Conservation (phyloP, 2,329 filamentous ascomycete genomes). For the Lecanicillium sp. region DNA sequence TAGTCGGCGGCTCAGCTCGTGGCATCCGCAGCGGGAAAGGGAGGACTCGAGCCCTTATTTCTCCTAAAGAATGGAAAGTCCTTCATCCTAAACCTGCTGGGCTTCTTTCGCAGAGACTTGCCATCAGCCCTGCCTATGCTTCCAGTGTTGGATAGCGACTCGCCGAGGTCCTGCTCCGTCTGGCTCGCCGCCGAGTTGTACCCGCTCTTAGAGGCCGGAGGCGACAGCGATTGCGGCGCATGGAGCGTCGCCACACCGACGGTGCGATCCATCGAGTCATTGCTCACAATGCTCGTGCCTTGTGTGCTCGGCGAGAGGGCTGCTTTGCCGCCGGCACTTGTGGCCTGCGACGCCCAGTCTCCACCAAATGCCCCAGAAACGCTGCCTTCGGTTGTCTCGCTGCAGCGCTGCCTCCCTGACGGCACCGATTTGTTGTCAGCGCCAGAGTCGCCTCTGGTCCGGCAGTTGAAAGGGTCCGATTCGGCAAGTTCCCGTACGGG, state of each 20-base stretch:
- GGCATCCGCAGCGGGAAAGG: conserved; percentile 24
- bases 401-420: conserved; percentile 45
- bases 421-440: conserved; percentile 30
- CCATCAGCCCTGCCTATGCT: conserved; percentile 39
- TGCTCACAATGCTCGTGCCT: conserved; percentile 58
- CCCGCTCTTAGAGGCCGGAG: conserved; percentile 23
- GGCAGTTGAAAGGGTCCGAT: conserved; percentile 39
- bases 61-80: conserved; percentile 49
- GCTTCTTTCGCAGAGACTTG: conserved; percentile 51
- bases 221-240: background rate
- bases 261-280: conserved; percentile 46
- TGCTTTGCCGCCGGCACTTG: conserved; percentile 56
- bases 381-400: conserved; percentile 56
- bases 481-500: conserved; percentile 38
- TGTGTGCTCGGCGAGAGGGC: conserved; percentile 58
- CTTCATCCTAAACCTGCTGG: conserved; percentile 57
- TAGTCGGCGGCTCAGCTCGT: conserved; percentile 19
- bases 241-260: conserved; percentile 30
- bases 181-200: conserved; percentile 18
- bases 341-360: conserved; percentile 57
- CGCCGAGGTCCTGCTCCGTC: conserved; percentile 15
- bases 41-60: conserved; percentile 34
- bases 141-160: conserved; percentile 28
- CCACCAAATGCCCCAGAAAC: conserved; percentile 44
- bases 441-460: conserved; percentile 21